Conservation (phyloP, 306 rosid genomes). For the Corylus avellana region DNA sequence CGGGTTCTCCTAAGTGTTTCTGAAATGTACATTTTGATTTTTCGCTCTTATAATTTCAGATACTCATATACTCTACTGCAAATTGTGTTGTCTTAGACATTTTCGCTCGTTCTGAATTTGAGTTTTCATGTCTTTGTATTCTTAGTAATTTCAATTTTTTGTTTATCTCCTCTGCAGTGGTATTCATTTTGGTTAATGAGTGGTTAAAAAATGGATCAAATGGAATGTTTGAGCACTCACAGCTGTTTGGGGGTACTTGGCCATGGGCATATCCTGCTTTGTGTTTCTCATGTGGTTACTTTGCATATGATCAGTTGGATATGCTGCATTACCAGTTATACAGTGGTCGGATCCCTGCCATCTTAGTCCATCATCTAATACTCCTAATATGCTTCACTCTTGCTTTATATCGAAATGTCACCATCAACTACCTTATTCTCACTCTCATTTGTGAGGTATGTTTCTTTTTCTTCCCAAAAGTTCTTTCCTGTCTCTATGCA, state of each 20-base stretch:
- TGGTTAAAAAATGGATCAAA: conserved; percentile 47
- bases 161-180: conserved; percentile 52
- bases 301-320: conserved; percentile 97
- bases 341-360: conserved; percentile 78
- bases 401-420: conserved; percentile 83
- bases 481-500: conserved; percentile 4
- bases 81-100: neutral
- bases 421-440: conserved; percentile 94
- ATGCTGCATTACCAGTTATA: conserved; percentile 74
- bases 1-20: neutral
- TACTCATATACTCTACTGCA: neutral
- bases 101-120: neutral
- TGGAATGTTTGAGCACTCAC: conserved; percentile 84
- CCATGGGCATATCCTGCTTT: conserved; percentile 82
- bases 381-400: conserved; percentile 92
- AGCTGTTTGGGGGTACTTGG: conserved; percentile 76
- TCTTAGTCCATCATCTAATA: conserved; percentile 81
- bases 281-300: conserved; percentile 97
- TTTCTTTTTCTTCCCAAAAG: neutral
- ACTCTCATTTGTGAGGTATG: conserved; percentile 91
- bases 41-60: neutral
- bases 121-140: neutral
- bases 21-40: neutral
- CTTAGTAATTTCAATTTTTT: conserved; percentile 4
- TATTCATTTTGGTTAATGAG: conserved; percentile 59